Conservation (phyloP, 345 rosid genomes). For the Bruguiera parviflora region DNA sequence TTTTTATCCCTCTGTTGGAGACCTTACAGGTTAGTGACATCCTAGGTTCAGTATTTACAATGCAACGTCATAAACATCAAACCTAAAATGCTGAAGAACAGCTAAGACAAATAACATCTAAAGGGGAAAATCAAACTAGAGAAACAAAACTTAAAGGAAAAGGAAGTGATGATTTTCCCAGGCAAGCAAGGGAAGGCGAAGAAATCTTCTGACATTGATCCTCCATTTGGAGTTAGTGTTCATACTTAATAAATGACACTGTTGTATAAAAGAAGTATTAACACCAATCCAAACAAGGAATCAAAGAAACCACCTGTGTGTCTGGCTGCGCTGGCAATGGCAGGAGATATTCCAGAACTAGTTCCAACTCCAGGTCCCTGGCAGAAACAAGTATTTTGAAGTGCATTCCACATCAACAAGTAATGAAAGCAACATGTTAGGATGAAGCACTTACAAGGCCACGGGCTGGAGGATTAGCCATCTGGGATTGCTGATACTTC, state of each 20-base stretch:
- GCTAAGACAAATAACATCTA: too few relatives aligned
- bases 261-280: not conserved
- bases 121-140: not conserved
- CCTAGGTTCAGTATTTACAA: not conserved
- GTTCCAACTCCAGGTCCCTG: constrained; percentile 80
- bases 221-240: not conserved
- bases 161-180: not conserved
- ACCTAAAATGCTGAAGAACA: too few relatives aligned
- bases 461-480: constrained; percentile 68
- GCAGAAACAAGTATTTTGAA: constrained; percentile 4
- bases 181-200: not conserved
- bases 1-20: not conserved
- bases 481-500: constrained; percentile 86
- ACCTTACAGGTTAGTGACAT: too few relatives aligned
- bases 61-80: too few relatives aligned
- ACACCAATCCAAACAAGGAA: not conserved
- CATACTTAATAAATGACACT: not conserved
- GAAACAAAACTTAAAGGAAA: not conserved
- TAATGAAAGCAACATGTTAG: constrained; percentile 4
- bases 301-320: constrained; percentile 41
- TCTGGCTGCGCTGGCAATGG: constrained; percentile 56
- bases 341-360: constrained; percentile 62
- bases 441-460: constrained; percentile 41
- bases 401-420: not conserved
- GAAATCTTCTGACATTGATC: not conserved